phyloP scores from a whole-genome alignment of 1,284 basidiomycete species.

The Cerioporus squamosus region DNA sequence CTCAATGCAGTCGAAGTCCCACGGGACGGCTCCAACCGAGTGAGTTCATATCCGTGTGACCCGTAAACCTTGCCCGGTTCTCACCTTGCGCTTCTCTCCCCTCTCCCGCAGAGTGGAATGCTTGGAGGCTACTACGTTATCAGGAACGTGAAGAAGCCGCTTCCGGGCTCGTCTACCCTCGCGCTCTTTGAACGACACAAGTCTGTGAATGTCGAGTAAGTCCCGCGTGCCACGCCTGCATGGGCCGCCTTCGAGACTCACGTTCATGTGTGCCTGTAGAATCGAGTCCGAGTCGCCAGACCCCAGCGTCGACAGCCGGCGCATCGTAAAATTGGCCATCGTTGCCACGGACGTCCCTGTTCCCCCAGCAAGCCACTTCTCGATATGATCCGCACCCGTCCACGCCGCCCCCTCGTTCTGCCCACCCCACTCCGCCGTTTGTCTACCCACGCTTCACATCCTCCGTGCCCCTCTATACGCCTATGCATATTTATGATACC shows the following conservation, averaged over 20 bases:
- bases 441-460: background rate
- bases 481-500: background rate
- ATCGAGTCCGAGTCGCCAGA: slow-evolving; percentile 51
- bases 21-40: slow-evolving; percentile 45
- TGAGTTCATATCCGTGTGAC: slow-evolving; percentile 32
- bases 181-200: slow-evolving; percentile 54
- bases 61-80: background rate
- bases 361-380: slow-evolving; percentile 10
- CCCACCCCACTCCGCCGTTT: background rate
- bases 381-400: slow-evolving; percentile 5
- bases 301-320: slow-evolving; percentile 46
- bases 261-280: slow-evolving; percentile 31
- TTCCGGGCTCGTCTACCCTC: slow-evolving; percentile 39
- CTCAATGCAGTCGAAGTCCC: slow-evolving; percentile 49
- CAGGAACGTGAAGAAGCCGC: slow-evolving; percentile 47
- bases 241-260: background rate
- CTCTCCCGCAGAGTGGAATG: slow-evolving; percentile 44
- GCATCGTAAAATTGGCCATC: slow-evolving; percentile 52
- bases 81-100: slow-evolving; percentile 2
- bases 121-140: slow-evolving; percentile 59
- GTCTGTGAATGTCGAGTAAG: slow-evolving; percentile 55
- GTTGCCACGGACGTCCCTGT: slow-evolving; percentile 48
- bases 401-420: background rate
- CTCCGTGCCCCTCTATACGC: background rate
- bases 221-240: slow-evolving; percentile 11